Evolutionary conservation across 1,284 basidiomycete genomes (phyloP).

Genomic region (Irpex rosettiformis): DNA sequence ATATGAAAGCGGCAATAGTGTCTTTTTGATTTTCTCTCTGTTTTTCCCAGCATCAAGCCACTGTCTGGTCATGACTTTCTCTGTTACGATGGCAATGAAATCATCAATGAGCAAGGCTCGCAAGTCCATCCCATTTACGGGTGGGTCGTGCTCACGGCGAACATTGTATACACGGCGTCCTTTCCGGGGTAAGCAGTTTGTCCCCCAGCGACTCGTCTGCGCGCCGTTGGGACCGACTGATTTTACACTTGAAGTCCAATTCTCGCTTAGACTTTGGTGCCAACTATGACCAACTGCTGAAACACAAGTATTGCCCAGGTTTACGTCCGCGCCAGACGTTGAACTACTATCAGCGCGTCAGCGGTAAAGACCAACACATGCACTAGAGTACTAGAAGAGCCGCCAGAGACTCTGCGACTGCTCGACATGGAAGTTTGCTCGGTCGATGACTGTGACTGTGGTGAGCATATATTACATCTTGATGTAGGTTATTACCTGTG

Average conservation of each 20-base stretch:
- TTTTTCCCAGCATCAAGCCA: constrained; percentile 5
- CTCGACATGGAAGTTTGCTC: no score
- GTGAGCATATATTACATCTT: neutral
- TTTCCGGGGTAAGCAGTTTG: neutral
- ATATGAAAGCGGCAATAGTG: neutral
- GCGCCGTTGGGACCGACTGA: neutral
- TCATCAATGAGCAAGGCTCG: neutral
- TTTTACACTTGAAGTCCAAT: neutral
- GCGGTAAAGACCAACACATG: neutral
- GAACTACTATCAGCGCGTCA: neutral
- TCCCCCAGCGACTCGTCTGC: neutral
- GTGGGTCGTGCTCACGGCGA: neutral
- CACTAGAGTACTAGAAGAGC: no score
- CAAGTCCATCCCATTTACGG: neutral
- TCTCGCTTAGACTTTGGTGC: neutral
- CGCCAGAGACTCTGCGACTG: no score
- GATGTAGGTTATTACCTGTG: neutral
- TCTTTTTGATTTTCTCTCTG: neutral
- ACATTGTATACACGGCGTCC: neutral
- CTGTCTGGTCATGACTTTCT: neutral
- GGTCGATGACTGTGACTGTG: no score
- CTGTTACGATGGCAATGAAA: constrained; percentile 3
- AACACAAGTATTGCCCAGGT: neutral
- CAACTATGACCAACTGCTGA: neutral
- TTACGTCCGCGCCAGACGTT: neutral